Evolutionary conservation across 2,329 filamentous ascomycete species (phyloP).

Genomic region (Neofusicoccum kwambonambiense): DNA sequence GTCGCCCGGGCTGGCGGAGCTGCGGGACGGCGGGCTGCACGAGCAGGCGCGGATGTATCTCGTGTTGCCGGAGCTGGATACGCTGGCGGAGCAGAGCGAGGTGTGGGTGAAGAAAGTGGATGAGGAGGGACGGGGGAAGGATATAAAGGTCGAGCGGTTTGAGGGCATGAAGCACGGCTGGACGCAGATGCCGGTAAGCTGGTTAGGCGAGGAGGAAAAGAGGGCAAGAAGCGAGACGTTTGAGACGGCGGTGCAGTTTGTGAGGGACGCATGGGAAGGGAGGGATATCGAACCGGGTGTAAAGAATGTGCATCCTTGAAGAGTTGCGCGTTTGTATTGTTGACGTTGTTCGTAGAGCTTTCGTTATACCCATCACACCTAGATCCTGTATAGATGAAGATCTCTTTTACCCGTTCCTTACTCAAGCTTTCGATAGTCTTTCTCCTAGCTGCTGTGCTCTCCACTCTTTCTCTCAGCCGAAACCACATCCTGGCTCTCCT

Average conservation of each 20-base stretch:
- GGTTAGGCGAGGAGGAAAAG: slow-evolving; percentile 39
- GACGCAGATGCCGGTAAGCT: slow-evolving; percentile 44
- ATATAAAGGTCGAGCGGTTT: slow-evolving; percentile 27
- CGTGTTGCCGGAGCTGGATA: slow-evolving; percentile 43
- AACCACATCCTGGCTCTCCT: too few species aligned
- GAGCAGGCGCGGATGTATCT: slow-evolving; percentile 41
- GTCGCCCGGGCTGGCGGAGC: slow-evolving; percentile 39
- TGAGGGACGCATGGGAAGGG: slow-evolving; percentile 36
- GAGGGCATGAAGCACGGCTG: slow-evolving; percentile 34
- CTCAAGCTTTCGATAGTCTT: too few species aligned
- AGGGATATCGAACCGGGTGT: slow-evolving; percentile 11
- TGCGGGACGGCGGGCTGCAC: slow-evolving; percentile 31
- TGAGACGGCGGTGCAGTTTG: slow-evolving; percentile 35
- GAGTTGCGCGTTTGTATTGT: too few species aligned
- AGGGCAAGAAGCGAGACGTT: slow-evolving; percentile 38
- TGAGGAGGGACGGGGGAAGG: slow-evolving; percentile 28
- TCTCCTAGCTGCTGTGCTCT: too few species aligned
- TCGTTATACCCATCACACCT: background rate
- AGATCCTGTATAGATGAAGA: background rate
- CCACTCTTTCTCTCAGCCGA: too few species aligned
- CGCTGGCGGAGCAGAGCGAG: slow-evolving; percentile 42
- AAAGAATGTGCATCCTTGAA: background rate
- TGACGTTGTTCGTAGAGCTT: background rate
- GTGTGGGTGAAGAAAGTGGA: slow-evolving; percentile 44
- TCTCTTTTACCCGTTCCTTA: background rate